Percentiles rank a stretch among this genome's conserved stretches.
These are phyloP conservation scores for Candida krabiensis DNA, from an alignment of 805 yeast genomes.

Conservation along the genomic window DNA sequence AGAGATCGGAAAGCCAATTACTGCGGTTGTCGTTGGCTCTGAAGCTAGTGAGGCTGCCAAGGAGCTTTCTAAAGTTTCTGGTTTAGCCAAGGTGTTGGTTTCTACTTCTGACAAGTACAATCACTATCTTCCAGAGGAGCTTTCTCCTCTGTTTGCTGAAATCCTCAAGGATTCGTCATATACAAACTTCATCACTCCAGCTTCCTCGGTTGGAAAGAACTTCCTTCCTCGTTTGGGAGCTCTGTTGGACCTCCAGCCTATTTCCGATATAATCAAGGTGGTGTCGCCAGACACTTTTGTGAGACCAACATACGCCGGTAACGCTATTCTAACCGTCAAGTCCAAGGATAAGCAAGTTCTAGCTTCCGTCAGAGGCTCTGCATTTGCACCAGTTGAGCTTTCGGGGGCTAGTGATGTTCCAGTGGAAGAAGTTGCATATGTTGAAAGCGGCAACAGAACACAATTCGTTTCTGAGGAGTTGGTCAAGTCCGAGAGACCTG, in stretches of 20 bases:
- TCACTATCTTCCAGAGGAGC: conserved; percentile 75
- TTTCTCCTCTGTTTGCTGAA: conserved; percentile 64
- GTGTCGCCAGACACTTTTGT: conserved; percentile 69
- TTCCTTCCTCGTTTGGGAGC: conserved; percentile 88
- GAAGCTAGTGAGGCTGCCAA: conserved; percentile 50
- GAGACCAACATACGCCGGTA: conserved; percentile 96
- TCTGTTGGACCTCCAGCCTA: conserved; percentile 79
- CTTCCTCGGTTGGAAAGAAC: conserved; percentile 86
- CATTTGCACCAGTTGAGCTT: conserved; percentile 53
- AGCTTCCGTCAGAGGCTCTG: conserved; percentile 80
- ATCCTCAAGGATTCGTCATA: conserved; percentile 44
- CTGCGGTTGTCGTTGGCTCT: conserved; percentile 75
- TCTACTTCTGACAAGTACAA: conserved; percentile 61
- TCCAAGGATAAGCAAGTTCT: conserved; percentile 64
- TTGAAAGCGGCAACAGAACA: conserved; percentile 40
- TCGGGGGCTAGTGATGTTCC: conserved; percentile 37
- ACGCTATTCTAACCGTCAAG: conserved; percentile 81
- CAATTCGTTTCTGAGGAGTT: conserved; percentile 78
- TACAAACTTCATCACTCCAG: conserved; percentile 76
- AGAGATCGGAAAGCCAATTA: conserved; percentile 72
- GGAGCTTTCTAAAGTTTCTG: conserved; percentile 52
- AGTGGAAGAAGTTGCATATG: conserved; percentile 47
- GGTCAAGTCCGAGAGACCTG: conserved; percentile 83
- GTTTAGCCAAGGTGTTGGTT: conserved; percentile 54
- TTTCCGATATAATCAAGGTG: conserved; percentile 77